Evolutionary conservation across 768 basidiomycete species (phyloP).

Genomic region (Erythrobasidium yunnanense): DNA sequence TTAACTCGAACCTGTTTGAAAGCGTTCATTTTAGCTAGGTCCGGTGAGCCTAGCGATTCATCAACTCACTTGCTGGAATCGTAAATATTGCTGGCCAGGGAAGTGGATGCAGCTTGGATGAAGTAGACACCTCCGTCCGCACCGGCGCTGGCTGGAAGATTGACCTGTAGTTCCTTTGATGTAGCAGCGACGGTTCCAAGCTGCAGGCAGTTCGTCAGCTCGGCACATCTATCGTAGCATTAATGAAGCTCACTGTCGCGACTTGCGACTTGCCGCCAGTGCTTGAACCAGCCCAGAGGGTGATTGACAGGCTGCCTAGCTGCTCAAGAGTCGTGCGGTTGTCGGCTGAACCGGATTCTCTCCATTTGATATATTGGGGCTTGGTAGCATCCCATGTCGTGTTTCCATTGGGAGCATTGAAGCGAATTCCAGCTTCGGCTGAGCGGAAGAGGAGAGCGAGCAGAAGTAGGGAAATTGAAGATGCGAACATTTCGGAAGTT

Average conservation of each 20-base stretch:
- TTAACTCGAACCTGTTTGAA: neutral
- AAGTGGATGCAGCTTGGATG: neutral
- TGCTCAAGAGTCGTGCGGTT: neutral
- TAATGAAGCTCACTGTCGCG: neutral
- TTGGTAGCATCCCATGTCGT: neutral
- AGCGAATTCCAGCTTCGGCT: neutral
- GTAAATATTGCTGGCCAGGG: neutral
- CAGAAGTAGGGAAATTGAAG: neutral
- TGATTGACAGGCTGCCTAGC: neutral
- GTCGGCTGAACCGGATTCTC: neutral
- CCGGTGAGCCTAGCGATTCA: neutral
- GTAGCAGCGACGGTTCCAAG: neutral
- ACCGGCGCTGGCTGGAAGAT: neutral
- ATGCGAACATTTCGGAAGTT: neutral
- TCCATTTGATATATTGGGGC: neutral
- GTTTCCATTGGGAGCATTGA: neutral
- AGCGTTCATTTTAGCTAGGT: too few species aligned
- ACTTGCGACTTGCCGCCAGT: neutral
- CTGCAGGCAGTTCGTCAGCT: neutral
- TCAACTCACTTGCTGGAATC: neutral
- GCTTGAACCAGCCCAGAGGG: neutral
- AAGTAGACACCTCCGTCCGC: neutral
- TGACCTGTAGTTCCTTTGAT: neutral
- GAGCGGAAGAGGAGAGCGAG: neutral
- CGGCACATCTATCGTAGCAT: too few species aligned